Evolutionary conservation across 169 alveolate genomes (phyloP).

Genomic region (Plasmodium adleri): DNA sequence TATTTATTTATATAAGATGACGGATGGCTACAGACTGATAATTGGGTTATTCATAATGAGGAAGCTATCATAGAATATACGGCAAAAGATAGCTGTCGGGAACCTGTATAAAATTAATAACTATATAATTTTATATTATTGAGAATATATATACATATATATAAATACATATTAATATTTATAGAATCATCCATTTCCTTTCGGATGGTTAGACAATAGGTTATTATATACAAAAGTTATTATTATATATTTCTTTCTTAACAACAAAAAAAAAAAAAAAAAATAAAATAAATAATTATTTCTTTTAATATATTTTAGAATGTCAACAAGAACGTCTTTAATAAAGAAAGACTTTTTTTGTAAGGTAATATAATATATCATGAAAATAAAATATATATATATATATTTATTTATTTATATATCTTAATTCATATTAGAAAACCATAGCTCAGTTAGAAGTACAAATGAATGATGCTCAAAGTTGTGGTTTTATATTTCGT

Average conservation of each 20-base stretch:
- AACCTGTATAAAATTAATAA: constrained; percentile 37
- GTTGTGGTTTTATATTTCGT: constrained; percentile 72
- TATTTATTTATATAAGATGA: constrained; percentile 4
- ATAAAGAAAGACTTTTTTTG: constrained; percentile 72
- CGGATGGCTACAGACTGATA: constrained; percentile 62
- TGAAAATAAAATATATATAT: neutral
- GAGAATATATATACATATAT: neutral
- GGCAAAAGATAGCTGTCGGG: constrained; percentile 66
- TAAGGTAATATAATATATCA: constrained; percentile 36
- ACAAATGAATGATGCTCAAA: constrained; percentile 64
- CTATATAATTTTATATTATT: neutral
- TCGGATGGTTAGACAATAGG: constrained; percentile 77
- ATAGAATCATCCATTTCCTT: constrained; percentile 75
- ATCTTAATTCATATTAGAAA: constrained; percentile 13
- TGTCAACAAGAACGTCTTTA: constrained; percentile 67
- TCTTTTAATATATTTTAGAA: constrained; percentile 17
- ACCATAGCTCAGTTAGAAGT: constrained; percentile 74
- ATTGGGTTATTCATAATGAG: constrained; percentile 49
- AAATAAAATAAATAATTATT: neutral
- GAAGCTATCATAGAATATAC: constrained; percentile 65
- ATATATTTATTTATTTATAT: neutral
- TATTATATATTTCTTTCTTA: neutral
- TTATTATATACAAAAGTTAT: neutral
- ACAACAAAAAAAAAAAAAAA: neutral
- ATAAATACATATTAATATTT: neutral